A percentile compares a stretch with the other conserved stretches of the same genome.
These are phyloP conservation scores for Cercospora janseana DNA, from an alignment of 2,329 filamentous ascomycete species.

Conservation along the genomic window DNA sequence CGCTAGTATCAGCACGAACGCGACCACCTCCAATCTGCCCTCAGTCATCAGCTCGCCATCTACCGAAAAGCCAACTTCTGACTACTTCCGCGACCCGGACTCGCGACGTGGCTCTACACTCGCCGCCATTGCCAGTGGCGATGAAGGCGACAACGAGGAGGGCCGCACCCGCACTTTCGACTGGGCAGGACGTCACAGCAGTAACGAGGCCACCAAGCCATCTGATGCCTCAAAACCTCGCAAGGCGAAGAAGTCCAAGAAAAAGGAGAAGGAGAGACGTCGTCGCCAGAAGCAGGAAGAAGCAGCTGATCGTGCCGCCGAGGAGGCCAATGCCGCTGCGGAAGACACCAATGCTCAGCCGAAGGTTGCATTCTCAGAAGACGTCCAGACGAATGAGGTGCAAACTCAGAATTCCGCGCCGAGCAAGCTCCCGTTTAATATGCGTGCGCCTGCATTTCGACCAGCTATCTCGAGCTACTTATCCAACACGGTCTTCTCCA, in stretches of 20 bases:
- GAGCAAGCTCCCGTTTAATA: constrained; percentile 34
- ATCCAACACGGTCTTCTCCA: constrained; percentile 67
- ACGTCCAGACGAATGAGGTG: constrained; percentile 29
- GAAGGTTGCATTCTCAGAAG: constrained; percentile 44
- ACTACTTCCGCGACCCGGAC: constrained; percentile 41
- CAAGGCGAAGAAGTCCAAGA: constrained; percentile 46
- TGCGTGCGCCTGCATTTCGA: constrained; percentile 52
- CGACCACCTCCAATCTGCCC: constrained; percentile 42
- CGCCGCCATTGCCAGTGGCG: constrained; percentile 49
- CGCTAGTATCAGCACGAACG: constrained; percentile 66
- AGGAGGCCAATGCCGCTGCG: constrained; percentile 13
- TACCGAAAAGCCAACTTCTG: constrained; percentile 37
- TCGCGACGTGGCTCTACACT: constrained; percentile 41
- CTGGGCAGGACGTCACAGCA: constrained; percentile 31
- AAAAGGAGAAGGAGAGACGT: constrained; percentile 48
- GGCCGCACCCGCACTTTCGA: constrained; percentile 25
- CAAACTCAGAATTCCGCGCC: constrained; percentile 18
- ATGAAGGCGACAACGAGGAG: constrained; percentile 54
- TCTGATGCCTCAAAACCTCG: constrained; percentile 40
- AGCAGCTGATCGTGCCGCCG: constrained; percentile 27
- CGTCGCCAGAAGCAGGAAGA: constrained; percentile 44
- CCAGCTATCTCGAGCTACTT: constrained; percentile 64
- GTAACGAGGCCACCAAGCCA: constrained; percentile 22
- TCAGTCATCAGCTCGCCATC: constrained; percentile 49
- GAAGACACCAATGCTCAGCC: constrained; percentile 4